Percentiles rank a stretch among this genome's conserved stretches.
phyloP scores from a whole-genome alignment of 495 filamentous ascomycete species.

The Hypoxylon fuscum region DNA sequence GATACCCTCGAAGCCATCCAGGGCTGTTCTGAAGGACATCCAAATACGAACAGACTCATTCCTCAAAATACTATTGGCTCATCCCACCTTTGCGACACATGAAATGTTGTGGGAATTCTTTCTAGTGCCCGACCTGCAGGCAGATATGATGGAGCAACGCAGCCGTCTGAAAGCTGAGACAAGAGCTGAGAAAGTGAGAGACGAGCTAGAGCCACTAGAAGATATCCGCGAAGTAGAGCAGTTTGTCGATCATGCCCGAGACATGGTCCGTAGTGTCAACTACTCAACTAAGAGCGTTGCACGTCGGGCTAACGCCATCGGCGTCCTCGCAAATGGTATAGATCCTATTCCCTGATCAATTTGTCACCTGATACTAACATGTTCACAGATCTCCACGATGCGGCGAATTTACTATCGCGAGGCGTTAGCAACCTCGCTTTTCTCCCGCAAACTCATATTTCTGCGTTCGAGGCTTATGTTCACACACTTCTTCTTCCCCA shows the following conservation, averaged over 20 bases:
- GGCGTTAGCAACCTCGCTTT: slow-evolving; percentile 68
- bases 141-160: slow-evolving; percentile 87
- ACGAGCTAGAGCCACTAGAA: slow-evolving; percentile 85
- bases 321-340: slow-evolving; percentile 65
- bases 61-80: slow-evolving; percentile 81
- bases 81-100: slow-evolving; percentile 94
- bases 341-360: slow-evolving; percentile 13
- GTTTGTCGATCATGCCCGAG: slow-evolving; percentile 87
- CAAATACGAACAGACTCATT: slow-evolving; percentile 89
- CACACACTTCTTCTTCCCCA: slow-evolving; percentile 71
- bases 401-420: slow-evolving; percentile 66
- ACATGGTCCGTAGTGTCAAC: slow-evolving; percentile 85
- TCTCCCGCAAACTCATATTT: slow-evolving; percentile 72
- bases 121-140: slow-evolving; percentile 91
- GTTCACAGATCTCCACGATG: slow-evolving; percentile 71
- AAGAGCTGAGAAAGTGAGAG: slow-evolving; percentile 81
- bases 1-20: slow-evolving; percentile 88
- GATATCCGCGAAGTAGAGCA: slow-evolving; percentile 92
- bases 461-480: slow-evolving; percentile 77
- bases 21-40: slow-evolving; percentile 84
- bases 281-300: slow-evolving; percentile 82
- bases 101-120: slow-evolving; percentile 99
- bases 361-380: slow-evolving; percentile 49
- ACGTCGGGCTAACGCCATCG: slow-evolving; percentile 69
- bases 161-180: slow-evolving; percentile 85